Percentiles rank a stretch among this genome's conserved stretches.
These are phyloP conservation scores for Viridothelium virens DNA, from an alignment of 495 filamentous ascomycete species.

Conservation along the genomic window DNA sequence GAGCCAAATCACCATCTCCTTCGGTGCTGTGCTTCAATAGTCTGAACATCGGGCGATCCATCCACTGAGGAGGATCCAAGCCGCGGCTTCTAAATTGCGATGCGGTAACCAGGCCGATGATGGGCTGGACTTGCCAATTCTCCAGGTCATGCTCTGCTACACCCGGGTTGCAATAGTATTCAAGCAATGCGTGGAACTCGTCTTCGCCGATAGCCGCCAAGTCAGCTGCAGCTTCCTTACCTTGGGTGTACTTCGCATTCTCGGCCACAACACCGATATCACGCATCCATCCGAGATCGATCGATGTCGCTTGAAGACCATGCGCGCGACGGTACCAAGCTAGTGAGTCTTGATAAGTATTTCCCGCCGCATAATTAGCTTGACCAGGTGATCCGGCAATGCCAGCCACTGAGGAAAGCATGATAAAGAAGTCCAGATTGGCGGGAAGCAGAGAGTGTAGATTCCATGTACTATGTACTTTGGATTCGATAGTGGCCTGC, in stretches of 20 bases:
- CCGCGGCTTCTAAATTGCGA: background rate
- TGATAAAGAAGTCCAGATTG: slow-evolving; percentile 18
- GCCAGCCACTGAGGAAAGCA: slow-evolving; percentile 15
- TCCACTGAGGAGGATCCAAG: too few species aligned
- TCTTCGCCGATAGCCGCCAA: background rate
- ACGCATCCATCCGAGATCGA: slow-evolving; percentile 15
- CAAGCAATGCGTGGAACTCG: background rate
- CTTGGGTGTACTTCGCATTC: background rate
- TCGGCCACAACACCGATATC: slow-evolving; percentile 15
- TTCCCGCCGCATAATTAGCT: slow-evolving; percentile 17
- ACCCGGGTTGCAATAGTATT: background rate
- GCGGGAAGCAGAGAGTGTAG: slow-evolving; percentile 6
- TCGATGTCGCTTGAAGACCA: slow-evolving; percentile 4
- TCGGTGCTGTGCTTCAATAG: too few species aligned
- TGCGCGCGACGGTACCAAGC: background rate
- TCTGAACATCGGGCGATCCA: too few species aligned
- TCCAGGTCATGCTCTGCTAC: background rate
- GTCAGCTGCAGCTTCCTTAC: background rate
- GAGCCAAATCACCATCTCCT: too few species aligned
- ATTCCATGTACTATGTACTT: slow-evolving; percentile 15
- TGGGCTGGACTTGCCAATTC: background rate
- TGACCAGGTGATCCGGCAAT: slow-evolving; percentile 14
- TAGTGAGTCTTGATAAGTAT: slow-evolving; percentile 17
- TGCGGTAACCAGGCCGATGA: background rate
- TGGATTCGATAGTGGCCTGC: background rate